These are phyloP conservation scores for Davidsoniella virescens DNA, from an alignment of 2,329 filamentous ascomycete genomes.

Conservation along the genomic window DNA sequence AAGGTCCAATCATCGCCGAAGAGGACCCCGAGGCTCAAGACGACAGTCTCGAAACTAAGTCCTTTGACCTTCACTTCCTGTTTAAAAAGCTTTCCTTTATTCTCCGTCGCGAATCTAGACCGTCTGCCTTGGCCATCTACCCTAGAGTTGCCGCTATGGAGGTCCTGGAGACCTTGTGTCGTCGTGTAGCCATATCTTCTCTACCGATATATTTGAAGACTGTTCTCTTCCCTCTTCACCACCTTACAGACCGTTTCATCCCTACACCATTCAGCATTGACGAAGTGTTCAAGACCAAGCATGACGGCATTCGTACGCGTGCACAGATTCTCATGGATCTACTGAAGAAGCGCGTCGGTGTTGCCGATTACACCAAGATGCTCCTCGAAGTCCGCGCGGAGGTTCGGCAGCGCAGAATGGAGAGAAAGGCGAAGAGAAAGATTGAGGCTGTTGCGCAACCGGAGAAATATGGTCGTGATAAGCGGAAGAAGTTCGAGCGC, in stretches of 20 bases:
- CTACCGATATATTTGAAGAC: constrained; percentile 47
- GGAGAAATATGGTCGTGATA: constrained; percentile 60
- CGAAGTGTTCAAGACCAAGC: constrained; percentile 48
- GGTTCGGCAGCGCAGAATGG: constrained; percentile 55
- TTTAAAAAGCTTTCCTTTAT: constrained; percentile 65
- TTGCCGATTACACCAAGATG: constrained; percentile 57
- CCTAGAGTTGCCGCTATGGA: constrained; percentile 63
- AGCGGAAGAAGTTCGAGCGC: constrained; percentile 69
- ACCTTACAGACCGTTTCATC: constrained; percentile 68
- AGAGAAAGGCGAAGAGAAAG: constrained; percentile 67
- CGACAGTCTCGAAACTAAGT: constrained; percentile 11
- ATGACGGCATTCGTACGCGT: constrained; percentile 54
- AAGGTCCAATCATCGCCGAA: background rate
- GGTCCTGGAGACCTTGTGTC: constrained; percentile 53
- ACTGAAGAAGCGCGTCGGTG: constrained; percentile 75
- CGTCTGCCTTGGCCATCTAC: constrained; percentile 45
- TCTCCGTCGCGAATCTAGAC: constrained; percentile 56
- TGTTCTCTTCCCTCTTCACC: constrained; percentile 49
- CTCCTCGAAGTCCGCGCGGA: constrained; percentile 57
- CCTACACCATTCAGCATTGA: constrained; percentile 56
- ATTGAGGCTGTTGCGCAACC: constrained; percentile 75
- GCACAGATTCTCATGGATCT: constrained; percentile 63
- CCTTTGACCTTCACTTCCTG: constrained; percentile 48
- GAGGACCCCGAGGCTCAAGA: constrained; percentile 9
- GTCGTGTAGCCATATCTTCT: constrained; percentile 39